These are phyloP conservation scores for Prunus mongolica DNA, from an alignment of 306 rosid species.

Conservation along the genomic window DNA sequence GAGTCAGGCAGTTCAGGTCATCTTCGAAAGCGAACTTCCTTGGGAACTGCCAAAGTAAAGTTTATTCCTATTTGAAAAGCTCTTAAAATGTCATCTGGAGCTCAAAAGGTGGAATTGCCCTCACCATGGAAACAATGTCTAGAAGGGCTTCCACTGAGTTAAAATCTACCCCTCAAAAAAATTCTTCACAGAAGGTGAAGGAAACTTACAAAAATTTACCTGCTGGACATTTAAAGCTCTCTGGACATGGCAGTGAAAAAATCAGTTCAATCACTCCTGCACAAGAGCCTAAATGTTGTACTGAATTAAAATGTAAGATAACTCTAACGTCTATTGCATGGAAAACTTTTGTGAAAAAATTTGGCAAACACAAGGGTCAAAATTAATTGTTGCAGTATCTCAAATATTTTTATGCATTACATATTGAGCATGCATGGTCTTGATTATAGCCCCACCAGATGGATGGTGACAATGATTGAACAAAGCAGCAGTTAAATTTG, in stretches of 20 bases:
- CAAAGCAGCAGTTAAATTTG: no score
- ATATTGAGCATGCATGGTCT: background rate
- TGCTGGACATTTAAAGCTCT: background rate
- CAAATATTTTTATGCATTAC: background rate
- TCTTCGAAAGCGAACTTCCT: background rate
- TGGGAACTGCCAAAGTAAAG: background rate
- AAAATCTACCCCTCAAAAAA: no score
- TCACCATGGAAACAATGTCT: background rate
- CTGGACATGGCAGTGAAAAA: constrained; percentile 1
- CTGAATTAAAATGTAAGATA: background rate
- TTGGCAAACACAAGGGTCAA: background rate
- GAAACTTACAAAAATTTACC: background rate
- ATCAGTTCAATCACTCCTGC: background rate
- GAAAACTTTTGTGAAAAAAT: background rate
- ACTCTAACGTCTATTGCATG: background rate
- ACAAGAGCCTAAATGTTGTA: background rate
- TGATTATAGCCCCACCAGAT: no score
- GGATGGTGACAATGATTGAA: no score
- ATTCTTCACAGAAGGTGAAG: background rate
- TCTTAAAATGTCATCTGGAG: background rate
- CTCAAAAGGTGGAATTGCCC: background rate
- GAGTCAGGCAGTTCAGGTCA: constrained; percentile 1
- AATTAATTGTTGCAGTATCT: background rate
- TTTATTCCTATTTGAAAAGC: background rate
- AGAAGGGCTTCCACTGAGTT: background rate